phyloP scores from a whole-genome alignment of 2,329 filamentous ascomycete species.

The Calonectria pauciramosa region DNA sequence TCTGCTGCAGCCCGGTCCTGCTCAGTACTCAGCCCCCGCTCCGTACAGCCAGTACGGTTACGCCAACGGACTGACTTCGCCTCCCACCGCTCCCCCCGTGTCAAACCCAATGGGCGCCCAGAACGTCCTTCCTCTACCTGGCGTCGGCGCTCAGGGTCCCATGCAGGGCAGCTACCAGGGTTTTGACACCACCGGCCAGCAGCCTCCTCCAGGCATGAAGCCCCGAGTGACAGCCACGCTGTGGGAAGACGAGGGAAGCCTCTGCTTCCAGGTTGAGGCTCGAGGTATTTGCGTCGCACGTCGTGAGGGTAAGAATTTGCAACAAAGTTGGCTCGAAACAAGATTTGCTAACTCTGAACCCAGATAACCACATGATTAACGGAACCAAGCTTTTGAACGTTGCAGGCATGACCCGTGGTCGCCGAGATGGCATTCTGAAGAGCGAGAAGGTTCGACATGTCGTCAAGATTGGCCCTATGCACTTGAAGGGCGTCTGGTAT shows the following conservation, averaged over 20 bases:
- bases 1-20: slow-evolving; percentile 79
- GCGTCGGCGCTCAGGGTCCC: slow-evolving; percentile 63
- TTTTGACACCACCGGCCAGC: slow-evolving; percentile 89
- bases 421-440: slow-evolving; percentile 95
- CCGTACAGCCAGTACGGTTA: slow-evolving; percentile 81
- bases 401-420: slow-evolving; percentile 96
- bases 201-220: slow-evolving; percentile 95
- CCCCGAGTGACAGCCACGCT: slow-evolving; percentile 95
- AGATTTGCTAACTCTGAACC: slow-evolving; percentile 18
- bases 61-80: slow-evolving; percentile 82
- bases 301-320: slow-evolving; percentile 78
- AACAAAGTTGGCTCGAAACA: neutral
- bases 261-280: slow-evolving; percentile 98
- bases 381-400: slow-evolving; percentile 97
- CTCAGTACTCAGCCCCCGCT: slow-evolving; percentile 74
- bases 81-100: slow-evolving; percentile 77
- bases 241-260: slow-evolving; percentile 97
- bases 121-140: slow-evolving; percentile 79
- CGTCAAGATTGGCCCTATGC: slow-evolving; percentile 99
- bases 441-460: slow-evolving; percentile 97
- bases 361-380: slow-evolving; percentile 99
- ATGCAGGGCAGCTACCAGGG: slow-evolving; percentile 71
- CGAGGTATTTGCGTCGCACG: slow-evolving; percentile 96
- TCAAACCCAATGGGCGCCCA: slow-evolving; percentile 76
- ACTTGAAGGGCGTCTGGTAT: slow-evolving; percentile 96